Evolutionary conservation across 805 yeast species (phyloP).

Genomic region (Cyberlindnera mycetangii): DNA sequence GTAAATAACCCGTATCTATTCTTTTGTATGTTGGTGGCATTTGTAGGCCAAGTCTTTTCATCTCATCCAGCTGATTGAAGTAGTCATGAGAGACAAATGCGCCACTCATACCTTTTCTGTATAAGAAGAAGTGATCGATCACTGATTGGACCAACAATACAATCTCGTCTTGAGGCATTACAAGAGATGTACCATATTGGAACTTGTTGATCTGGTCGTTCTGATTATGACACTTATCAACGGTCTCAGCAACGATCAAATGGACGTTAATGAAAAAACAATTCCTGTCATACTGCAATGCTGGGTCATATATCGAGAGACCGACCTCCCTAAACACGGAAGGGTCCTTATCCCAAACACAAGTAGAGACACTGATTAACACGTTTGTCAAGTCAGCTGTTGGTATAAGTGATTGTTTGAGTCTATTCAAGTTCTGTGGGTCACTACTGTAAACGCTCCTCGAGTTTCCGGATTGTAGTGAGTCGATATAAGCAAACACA

Average conservation of each 20-base stretch:
- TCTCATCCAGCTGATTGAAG: neutral
- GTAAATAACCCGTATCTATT: neutral
- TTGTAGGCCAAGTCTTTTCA: neutral
- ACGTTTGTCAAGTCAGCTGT: neutral
- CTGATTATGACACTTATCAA: neutral
- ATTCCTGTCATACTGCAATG: neutral
- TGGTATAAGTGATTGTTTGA: neutral
- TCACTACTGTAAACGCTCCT: neutral
- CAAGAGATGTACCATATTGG: neutral
- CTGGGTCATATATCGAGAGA: neutral
- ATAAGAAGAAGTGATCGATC: neutral
- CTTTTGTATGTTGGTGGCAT: neutral
- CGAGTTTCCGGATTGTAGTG: neutral
- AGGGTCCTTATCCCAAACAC: neutral
- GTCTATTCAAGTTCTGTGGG: neutral
- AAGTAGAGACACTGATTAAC: neutral
- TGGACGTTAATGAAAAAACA: neutral
- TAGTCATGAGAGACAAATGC: neutral
- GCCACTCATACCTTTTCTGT: neutral
- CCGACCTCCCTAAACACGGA: neutral
- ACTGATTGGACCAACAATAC: neutral
- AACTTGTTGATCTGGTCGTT: neutral
- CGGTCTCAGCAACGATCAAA: neutral
- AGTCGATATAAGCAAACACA: neutral
- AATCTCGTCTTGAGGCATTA: neutral